Evolutionary conservation across 208 protist genomes (phyloP).

Genomic region (Sergeia podlipaevii): DNA sequence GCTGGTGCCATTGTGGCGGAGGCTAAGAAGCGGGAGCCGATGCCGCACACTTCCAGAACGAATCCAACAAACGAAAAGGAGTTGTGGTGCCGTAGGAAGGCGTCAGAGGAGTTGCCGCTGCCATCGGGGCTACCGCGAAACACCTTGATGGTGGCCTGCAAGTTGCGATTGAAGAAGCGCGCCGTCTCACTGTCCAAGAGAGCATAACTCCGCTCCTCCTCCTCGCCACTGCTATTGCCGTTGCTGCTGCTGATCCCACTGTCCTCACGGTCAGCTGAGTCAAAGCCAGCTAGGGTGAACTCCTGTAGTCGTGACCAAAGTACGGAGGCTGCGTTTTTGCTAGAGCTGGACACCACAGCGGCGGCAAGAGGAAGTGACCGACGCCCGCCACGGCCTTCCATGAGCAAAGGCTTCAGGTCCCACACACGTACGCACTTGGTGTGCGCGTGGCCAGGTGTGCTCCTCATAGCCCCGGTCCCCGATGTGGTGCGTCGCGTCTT

Average conservation of each 20-base stretch:
- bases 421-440: conserved; percentile 41
- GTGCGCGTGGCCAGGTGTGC: conserved; percentile 25
- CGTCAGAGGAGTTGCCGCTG: conserved; percentile 39
- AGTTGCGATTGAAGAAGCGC: conserved; percentile 49
- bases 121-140: conserved; percentile 59
- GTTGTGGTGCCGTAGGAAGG: conserved; percentile 35
- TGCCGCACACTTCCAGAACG: conserved; percentile 53
- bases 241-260: conserved; percentile 2
- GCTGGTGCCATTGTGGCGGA: neutral
- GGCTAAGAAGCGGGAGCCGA: conserved; percentile 9
- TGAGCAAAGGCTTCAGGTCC: conserved; percentile 63
- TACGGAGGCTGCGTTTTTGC: conserved; percentile 22
- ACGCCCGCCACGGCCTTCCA: conserved; percentile 34
- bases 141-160: conserved; percentile 43
- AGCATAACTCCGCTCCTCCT: conserved; percentile 3
- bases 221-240: conserved; percentile 6
- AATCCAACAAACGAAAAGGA: conserved; percentile 70
- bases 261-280: conserved; percentile 11
- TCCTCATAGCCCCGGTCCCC: too few relatives aligned
- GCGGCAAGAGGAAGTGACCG: conserved; percentile 9
- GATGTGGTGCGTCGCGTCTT: too few relatives aligned
- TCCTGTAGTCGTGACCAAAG: conserved; percentile 41
- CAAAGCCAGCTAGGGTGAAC: conserved; percentile 2
- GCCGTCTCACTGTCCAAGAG: conserved; percentile 37
- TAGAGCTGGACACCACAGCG: conserved; percentile 2